phyloP scores from a whole-genome alignment of 2,329 filamentous ascomycete species.

The Aspergillus sp. region DNA sequence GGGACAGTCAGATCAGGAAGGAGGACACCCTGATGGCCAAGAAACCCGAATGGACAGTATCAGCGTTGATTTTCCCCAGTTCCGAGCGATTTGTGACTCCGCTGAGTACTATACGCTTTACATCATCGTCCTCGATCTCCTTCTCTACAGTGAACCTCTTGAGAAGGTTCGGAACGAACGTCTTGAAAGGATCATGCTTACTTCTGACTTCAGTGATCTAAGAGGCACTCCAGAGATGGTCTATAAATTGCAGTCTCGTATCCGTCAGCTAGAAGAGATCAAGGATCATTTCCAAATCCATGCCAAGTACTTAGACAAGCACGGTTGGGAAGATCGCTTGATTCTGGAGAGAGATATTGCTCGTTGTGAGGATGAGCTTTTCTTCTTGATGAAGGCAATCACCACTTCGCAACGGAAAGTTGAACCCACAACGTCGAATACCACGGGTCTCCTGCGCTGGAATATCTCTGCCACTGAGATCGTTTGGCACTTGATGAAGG shows the following conservation, averaged over 20 bases:
- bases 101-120: slow-evolving; percentile 97
- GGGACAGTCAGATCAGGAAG: slow-evolving; percentile 50
- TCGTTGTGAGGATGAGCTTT: slow-evolving; percentile 91
- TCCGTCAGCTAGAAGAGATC: slow-evolving; percentile 92
- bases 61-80: slow-evolving; percentile 93
- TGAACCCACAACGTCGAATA: slow-evolving; percentile 64
- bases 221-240: slow-evolving; percentile 93
- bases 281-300: slow-evolving; percentile 95
- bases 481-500: slow-evolving; percentile 92
- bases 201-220: slow-evolving; percentile 96
- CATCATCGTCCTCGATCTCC: slow-evolving; percentile 91
- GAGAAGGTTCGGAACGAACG: slow-evolving; percentile 97
- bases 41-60: slow-evolving; percentile 92
- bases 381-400: slow-evolving; percentile 99
- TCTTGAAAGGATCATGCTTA: slow-evolving; percentile 97
- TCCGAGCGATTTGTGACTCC: slow-evolving; percentile 94
- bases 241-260: slow-evolving; percentile 83
- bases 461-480: slow-evolving; percentile 93
- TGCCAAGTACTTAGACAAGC: slow-evolving; percentile 78
- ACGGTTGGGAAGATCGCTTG: slow-evolving; percentile 88
- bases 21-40: slow-evolving; percentile 43
- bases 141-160: slow-evolving; percentile 93
- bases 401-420: slow-evolving; percentile 90
- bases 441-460: slow-evolving; percentile 81
- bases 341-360: slow-evolving; percentile 86